A percentile compares a stretch with the other conserved stretches of the same genome.
Conservation (phyloP, 2,329 filamentous ascomycete genomes). For the Phyllosticta citrichinensis region DNA sequence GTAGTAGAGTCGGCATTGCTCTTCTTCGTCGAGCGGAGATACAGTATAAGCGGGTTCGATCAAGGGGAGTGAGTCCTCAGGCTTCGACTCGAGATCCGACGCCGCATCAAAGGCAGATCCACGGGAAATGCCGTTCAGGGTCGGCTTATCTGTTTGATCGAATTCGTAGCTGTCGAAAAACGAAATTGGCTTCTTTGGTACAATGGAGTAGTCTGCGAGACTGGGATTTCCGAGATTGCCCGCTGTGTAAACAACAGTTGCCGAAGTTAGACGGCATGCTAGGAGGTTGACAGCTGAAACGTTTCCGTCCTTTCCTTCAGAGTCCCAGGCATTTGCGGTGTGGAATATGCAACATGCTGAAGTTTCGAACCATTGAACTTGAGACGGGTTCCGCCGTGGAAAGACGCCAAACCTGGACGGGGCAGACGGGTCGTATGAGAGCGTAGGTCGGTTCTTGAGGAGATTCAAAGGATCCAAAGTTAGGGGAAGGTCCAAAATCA, state of each 20-base stretch:
- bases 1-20: slow-evolving; percentile 61
- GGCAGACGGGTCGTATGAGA: slow-evolving; percentile 49
- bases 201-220: slow-evolving; percentile 12
- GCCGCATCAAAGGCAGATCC: slow-evolving; percentile 18
- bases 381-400: slow-evolving; percentile 47
- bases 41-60: slow-evolving; percentile 12
- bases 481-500: slow-evolving; percentile 61
- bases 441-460: slow-evolving; percentile 43
- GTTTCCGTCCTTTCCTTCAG: slow-evolving; percentile 23
- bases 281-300: slow-evolving; percentile 49
- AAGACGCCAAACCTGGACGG: slow-evolving; percentile 58
- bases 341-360: slow-evolving; percentile 61
- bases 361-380: slow-evolving; percentile 58
- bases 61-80: slow-evolving; percentile 20
- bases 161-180: slow-evolving; percentile 36
- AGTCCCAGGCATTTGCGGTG: slow-evolving; percentile 62
- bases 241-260: slow-evolving; percentile 53
- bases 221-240: slow-evolving; percentile 50
- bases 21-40: slow-evolving; percentile 37
- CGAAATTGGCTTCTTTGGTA: slow-evolving; percentile 28
- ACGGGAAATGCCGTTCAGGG: neutral
- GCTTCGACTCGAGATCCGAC: slow-evolving; percentile 12
- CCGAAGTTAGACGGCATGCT: slow-evolving; percentile 56
- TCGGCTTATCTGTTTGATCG: slow-evolving; percentile 18
- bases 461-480: slow-evolving; percentile 55